Conservation (phyloP, 371 early-diverging fungal species). For the Cokeromyces recurvatus region DNA sequence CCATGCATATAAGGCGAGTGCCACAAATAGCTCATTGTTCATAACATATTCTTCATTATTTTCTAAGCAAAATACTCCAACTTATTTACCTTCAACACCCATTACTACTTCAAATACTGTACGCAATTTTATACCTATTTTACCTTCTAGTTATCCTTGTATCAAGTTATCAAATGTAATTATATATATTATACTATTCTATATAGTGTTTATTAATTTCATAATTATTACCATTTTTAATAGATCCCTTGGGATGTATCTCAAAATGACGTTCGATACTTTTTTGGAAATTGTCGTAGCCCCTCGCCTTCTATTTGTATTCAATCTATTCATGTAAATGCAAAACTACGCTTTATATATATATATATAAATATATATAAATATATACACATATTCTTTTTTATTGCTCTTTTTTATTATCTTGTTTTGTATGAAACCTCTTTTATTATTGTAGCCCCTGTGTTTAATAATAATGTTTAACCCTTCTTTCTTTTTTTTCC, state of each 20-base stretch:
- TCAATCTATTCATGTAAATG: constrained; percentile 50
- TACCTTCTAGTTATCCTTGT: constrained; percentile 22
- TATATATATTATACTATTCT: too few species aligned
- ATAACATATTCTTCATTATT: constrained; percentile 1
- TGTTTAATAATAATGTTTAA: too few species aligned
- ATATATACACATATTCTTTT: too few species aligned
- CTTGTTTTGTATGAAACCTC: neutral
- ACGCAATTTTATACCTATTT: neutral
- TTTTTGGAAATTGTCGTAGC: constrained; percentile 34
- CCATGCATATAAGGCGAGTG: neutral
- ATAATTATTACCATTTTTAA: too few species aligned
- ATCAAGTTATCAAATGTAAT: constrained; percentile 41
- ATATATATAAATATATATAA: too few species aligned
- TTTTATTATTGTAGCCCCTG: neutral
- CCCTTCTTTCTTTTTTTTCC: too few species aligned
- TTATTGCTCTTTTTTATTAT: too few species aligned
- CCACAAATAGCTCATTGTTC: neutral
- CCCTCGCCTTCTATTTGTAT: constrained; percentile 35
- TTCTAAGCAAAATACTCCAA: too few species aligned
- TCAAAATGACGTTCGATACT: constrained; percentile 46
- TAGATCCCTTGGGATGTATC: constrained; percentile 60
- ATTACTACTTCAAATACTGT: too few species aligned
- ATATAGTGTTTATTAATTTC: too few species aligned
- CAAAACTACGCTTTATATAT: too few species aligned
- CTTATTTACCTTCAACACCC: too few species aligned